Evolutionary conservation across 2,329 filamentous ascomycete genomes (phyloP).

Genomic region (Cytospora chrysosperma): DNA sequence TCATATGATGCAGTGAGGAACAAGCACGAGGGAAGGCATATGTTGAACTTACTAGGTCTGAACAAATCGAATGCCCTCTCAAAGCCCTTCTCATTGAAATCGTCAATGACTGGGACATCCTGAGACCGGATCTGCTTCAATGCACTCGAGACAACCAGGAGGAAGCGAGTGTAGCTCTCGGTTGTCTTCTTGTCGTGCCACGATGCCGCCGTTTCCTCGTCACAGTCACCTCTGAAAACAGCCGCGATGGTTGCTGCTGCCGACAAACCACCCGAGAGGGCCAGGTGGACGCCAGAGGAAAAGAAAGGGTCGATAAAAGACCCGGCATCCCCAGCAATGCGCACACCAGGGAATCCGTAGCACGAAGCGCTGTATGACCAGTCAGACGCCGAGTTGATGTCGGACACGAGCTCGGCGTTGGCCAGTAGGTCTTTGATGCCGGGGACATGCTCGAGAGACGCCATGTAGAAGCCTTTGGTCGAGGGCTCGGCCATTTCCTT

Average conservation of each 20-base stretch:
- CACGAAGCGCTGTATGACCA: too few relatives aligned
- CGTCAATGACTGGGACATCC: conserved; percentile 40
- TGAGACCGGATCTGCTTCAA: conserved; percentile 41
- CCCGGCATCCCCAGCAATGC: too few relatives aligned
- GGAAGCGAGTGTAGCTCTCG: conserved; percentile 48
- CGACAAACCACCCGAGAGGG: conserved; percentile 42
- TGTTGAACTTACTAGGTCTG: conserved; percentile 35
- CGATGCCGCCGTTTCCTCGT: conserved; percentile 37
- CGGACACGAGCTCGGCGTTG: too few relatives aligned
- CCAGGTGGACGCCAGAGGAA: conserved; percentile 48
- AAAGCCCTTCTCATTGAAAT: conserved; percentile 43
- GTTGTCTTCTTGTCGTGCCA: conserved; percentile 46
- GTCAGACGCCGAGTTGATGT: too few relatives aligned
- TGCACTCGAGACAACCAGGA: conserved; percentile 41
- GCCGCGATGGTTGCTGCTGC: conserved; percentile 46
- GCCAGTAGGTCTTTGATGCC: too few relatives aligned
- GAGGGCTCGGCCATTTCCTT: too few relatives aligned
- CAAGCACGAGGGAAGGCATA: background rate
- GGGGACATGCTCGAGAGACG: too few relatives aligned
- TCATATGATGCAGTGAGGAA: too few relatives aligned
- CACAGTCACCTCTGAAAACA: conserved; percentile 36
- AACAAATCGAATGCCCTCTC: conserved; percentile 44
- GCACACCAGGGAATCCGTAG: too few relatives aligned
- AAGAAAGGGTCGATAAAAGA: conserved; percentile 51
- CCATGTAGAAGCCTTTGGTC: too few relatives aligned